Base-by-base conservation (phyloP, 805 yeast species). In the Ogataea ganodermae region DNA sequence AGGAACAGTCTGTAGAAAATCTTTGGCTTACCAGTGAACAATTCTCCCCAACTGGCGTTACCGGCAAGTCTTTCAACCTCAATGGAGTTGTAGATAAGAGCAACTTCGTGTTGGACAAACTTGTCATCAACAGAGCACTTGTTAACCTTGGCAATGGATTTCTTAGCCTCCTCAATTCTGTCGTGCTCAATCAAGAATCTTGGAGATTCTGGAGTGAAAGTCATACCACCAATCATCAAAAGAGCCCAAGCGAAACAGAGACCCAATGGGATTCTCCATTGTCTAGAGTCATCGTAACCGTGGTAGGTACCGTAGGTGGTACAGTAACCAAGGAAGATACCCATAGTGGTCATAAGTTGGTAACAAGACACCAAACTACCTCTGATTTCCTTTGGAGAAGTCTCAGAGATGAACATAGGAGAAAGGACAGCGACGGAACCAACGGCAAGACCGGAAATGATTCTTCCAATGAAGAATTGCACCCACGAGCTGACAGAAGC, bases 311-410 rank as follows among this genome's bases (percentile, higher is more conserved):
- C 89, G 62, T 72, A 84, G 46, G 80, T 80, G 38, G 81, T 73
- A 68, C 86, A 77, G 70, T 82, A 81, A 60, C 89, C 90, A 50
- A 83, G 66, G 63, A 84, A 80, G 56, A 84, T 84, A 71, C 89
- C 90, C 41, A 79, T 68, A 35, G 89, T 83, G 54, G 83, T 78
- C 77, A 77, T 80, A 64, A 84, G 72, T 68, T 84, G 90, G 73
- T 77, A 84, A 57, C 81, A 78, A 33, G 84, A 79, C 44, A 84
- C 89, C 49, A 84, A 73, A 32, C 86, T 73, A 66, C 89, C 89
- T 78, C 90, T 79, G 36, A 84, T 68, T 45, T 76, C 78, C 57
- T 81, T 83, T 60, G 91, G 91, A 48, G 89, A 69, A 49, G 83
- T 74, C 65, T 84, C 91, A 33, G 85, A 75, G 58, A 84, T 82